Evolutionary conservation across 208 protist genomes (phyloP).

Genomic region (Tritrichomonas musculus): DNA sequence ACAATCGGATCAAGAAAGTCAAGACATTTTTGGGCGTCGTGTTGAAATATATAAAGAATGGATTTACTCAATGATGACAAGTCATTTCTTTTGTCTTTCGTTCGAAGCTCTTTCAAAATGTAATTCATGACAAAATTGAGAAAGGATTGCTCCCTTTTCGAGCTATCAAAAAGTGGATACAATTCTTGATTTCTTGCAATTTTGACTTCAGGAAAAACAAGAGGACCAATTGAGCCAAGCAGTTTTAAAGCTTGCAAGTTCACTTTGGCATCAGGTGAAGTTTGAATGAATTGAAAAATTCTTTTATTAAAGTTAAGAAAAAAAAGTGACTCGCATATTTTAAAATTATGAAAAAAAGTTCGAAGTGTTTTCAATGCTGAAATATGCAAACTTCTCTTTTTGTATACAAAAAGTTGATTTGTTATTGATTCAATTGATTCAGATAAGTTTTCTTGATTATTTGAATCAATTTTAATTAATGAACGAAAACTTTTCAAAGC

Average conservation of each 20-base stretch:
- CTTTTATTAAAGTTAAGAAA: too few relatives aligned
- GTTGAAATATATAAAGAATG: background rate
- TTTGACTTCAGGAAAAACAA: background rate
- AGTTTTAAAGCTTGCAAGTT: background rate
- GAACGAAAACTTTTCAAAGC: too few relatives aligned
- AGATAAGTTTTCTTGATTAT: too few relatives aligned
- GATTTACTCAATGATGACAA: background rate
- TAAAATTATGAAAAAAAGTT: background rate
- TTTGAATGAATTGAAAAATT: too few relatives aligned
- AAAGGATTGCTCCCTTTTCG: background rate
- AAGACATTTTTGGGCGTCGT: background rate
- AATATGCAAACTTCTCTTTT: background rate
- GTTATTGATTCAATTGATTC: background rate
- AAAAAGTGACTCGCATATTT: background rate
- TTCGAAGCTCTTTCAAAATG: background rate
- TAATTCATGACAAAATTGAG: slow-evolving; percentile 9
- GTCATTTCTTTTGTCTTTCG: background rate
- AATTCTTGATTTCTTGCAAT: background rate
- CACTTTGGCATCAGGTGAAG: too few relatives aligned
- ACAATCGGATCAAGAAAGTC: background rate
- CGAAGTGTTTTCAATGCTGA: background rate
- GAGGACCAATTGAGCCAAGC: background rate
- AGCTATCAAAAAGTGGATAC: background rate
- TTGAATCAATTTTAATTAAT: too few relatives aligned
- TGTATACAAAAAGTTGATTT: background rate